A percentile compares a stretch with the other conserved stretches of the same genome.
Conservation (phyloP, 306 rosid genomes). For the Gynostemma pentaphyllum region DNA sequence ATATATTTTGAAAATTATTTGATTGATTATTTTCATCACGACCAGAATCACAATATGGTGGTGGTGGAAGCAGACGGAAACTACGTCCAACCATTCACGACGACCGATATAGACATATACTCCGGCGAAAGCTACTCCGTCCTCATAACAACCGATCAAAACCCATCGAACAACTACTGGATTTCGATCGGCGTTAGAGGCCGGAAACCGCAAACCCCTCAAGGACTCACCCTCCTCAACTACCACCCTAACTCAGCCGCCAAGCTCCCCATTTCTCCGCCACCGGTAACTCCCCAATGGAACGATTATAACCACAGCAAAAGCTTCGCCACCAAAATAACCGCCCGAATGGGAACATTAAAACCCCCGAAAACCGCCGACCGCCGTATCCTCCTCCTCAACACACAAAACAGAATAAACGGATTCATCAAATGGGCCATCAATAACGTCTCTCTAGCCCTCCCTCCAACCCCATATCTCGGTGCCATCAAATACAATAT, state of each 20-base stretch:
- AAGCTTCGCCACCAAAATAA: slow-evolving; percentile 32
- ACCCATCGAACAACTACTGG: slow-evolving; percentile 68
- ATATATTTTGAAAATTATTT: too few relatives aligned
- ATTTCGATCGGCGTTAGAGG: slow-evolving; percentile 53
- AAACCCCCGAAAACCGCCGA: slow-evolving; percentile 34
- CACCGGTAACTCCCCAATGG: slow-evolving; percentile 55
- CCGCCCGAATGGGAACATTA: slow-evolving; percentile 46
- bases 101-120: slow-evolving; percentile 61
- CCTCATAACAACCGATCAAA: slow-evolving; percentile 51
- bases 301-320: slow-evolving; percentile 51
- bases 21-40: background rate
- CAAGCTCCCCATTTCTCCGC: slow-evolving; percentile 46
- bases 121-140: slow-evolving; percentile 80
- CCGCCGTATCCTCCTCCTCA: slow-evolving; percentile 52
- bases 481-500: slow-evolving; percentile 36
- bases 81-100: slow-evolving; percentile 47
- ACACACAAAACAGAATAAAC: slow-evolving; percentile 52
- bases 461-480: slow-evolving; percentile 61
- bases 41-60: slow-evolving; percentile 67
- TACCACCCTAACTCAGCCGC: slow-evolving; percentile 41
- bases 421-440: slow-evolving; percentile 56
- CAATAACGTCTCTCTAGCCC: slow-evolving; percentile 44
- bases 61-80: slow-evolving; percentile 92
- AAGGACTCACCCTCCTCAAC: slow-evolving; percentile 46
- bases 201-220: slow-evolving; percentile 47